These are phyloP conservation scores for Limnanthes douglasii DNA, from an alignment of 345 rosid species.

Conservation along the genomic window DNA sequence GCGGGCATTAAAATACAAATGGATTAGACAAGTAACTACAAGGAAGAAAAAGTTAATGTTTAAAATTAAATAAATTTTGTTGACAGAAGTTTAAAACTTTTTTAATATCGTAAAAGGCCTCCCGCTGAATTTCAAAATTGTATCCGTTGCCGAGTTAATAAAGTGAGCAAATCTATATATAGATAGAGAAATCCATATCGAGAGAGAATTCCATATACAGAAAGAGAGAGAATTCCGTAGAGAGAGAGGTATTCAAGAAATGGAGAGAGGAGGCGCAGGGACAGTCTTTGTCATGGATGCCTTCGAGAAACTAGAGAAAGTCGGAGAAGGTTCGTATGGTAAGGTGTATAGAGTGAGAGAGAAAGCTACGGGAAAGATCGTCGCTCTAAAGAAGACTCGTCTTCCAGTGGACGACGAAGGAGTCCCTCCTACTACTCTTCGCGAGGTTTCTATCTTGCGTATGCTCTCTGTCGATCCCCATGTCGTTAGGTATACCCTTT, in stretches of 20 bases:
- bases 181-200: no score
- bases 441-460: conserved; percentile 93
- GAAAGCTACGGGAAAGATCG: conserved; percentile 81
- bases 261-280: conserved; percentile 25
- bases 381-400: conserved; percentile 96
- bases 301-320: conserved; percentile 96
- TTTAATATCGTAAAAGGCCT: no score
- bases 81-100: no score
- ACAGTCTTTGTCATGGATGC: conserved; percentile 79
- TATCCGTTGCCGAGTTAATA: no score
- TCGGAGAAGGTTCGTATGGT: conserved; percentile 96
- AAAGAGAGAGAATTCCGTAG: conserved; percentile 3
- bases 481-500: conserved; percentile 36
- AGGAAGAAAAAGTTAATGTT: no score
- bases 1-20: no score
- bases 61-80: no score
- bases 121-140: no score
- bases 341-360: conserved; percentile 94
- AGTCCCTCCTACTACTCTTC: conserved; percentile 96
- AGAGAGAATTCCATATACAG: conserved; percentile 1
- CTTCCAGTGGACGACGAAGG: conserved; percentile 98
- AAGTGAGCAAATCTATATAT: no score
- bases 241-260: conserved; percentile 14
- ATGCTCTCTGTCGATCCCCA: conserved; percentile 97
- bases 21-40: no score